Base-by-base conservation (phyloP, 495 filamentous ascomycete genomes). In the Aspergillus haitiensis region DNA sequence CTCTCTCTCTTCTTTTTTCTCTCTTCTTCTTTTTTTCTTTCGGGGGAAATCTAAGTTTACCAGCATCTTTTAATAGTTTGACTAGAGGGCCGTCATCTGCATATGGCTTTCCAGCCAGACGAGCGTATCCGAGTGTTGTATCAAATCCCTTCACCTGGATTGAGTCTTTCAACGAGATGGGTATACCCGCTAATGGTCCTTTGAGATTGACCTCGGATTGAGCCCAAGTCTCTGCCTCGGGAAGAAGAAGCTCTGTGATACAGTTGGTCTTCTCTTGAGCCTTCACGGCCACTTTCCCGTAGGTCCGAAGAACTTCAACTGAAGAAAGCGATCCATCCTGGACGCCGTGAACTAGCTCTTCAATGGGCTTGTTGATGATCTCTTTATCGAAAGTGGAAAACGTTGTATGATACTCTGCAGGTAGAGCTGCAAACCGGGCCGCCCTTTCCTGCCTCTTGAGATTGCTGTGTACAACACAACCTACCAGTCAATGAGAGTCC, bases 191-290 rank as follows among this genome's bases (percentile, higher is more conserved):
- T 36, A 98, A 71, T 0, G 93, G 92, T 0, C 93, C 93, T 56
- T 86, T 82, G 11, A 92, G 74, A 64, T 97, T 91, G 52, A 96
- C 78, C 12, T 86, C 80, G 0, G 70, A 75, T 51, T 86, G 75
- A 7, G 86, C 75, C 91, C 91, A 97, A n/a, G 72, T 64, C 70
- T 96, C 91, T 0, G 93, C 92, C 47, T 85, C 86, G 0, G 84
- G 79, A 10, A 98, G 80, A 72, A 98, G 81, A 37, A 98, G 78
- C 76, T 98, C 94, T 0, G 94, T 98, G 5, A 96, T 73, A 63
- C 91, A 96, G 72, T 97, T 97, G 0, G 92, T 96, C 71, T 89
- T 87, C 48, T 85, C 78, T 52, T 98, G 94, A 6, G 93, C 94
- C 63, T 84, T 86, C 36, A 96, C 72, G 2, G 93, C 90, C 10